Percentiles rank a stretch among this genome's conserved stretches.
Evolutionary conservation across 208 protist genomes (phyloP).

Genomic region (Crithidia fasciculata): DNA sequence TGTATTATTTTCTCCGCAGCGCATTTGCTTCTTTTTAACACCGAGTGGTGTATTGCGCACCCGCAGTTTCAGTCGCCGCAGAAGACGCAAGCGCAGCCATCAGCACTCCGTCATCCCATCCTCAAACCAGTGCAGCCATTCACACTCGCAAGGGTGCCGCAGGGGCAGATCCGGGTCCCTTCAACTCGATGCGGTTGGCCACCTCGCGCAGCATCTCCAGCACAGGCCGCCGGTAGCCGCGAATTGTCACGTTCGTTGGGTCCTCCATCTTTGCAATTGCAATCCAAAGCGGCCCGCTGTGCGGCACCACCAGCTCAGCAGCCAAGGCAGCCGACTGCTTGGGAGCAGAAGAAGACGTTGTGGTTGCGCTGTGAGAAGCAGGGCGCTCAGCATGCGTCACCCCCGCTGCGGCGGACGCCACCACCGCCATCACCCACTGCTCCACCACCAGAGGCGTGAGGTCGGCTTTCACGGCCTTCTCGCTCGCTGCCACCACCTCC

Average conservation of each 20-base stretch:
- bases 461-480: background rate
- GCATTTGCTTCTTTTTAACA: background rate
- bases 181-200: conserved; percentile 45
- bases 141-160: background rate
- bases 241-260: conserved; percentile 70
- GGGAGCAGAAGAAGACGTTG: background rate
- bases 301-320: conserved; percentile 23
- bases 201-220: conserved; percentile 71
- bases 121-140: background rate
- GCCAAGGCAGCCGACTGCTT: background rate
- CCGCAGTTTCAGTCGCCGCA: too few relatives aligned
- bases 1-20: background rate
- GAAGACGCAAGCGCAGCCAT: too few relatives aligned
- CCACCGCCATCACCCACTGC: conserved; percentile 27
- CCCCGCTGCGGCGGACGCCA: conserved; percentile 1
- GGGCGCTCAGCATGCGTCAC: background rate
- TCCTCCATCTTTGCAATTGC: conserved; percentile 56
- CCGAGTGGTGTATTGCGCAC: too few relatives aligned
- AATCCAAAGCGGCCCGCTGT: conserved; percentile 71
- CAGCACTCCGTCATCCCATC: too few relatives aligned
- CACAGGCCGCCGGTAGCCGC: conserved; percentile 65
- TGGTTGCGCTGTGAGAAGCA: background rate
- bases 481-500: background rate
- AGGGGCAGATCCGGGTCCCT: background rate
- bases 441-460: conserved; percentile 13